Evolutionary conservation across 148 eudicot genomes (phyloP).

Genomic region (Cornus suecica): DNA sequence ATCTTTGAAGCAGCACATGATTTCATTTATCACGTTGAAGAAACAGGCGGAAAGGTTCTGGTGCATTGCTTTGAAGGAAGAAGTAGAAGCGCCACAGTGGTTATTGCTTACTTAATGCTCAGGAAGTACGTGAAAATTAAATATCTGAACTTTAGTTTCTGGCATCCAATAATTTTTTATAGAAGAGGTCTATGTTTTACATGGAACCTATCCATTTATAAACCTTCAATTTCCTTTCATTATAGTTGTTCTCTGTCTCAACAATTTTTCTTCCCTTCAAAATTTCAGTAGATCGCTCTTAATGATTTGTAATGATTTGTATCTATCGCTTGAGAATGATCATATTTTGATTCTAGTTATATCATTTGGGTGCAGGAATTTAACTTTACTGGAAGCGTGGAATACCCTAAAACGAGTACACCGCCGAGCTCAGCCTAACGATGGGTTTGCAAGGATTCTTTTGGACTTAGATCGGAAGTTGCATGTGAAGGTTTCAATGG

Average conservation of each 20-base stretch:
- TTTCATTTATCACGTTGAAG: constrained; percentile 69
- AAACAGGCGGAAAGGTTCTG: constrained; percentile 76
- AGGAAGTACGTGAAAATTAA: constrained; percentile 67
- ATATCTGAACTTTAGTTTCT: background rate
- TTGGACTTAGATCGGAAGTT: constrained; percentile 65
- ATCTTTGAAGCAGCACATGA: constrained; percentile 83
- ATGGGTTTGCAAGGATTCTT: constrained; percentile 87
- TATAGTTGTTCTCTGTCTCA: too few species aligned
- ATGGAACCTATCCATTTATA: background rate
- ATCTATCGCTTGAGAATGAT: background rate
- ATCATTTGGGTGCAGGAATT: constrained; percentile 83
- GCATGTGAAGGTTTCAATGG: constrained; percentile 94
- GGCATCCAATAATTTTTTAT: background rate
- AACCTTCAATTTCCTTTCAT: background rate
- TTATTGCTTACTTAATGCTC: constrained; percentile 86
- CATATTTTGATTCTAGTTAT: too few species aligned
- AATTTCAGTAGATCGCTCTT: too few species aligned
- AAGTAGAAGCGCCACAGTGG: constrained; percentile 91
- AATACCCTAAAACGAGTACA: constrained; percentile 76
- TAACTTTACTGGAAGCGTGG: constrained; percentile 82
- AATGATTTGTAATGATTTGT: background rate
- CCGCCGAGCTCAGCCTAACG: constrained; percentile 95
- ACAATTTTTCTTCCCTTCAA: too few species aligned
- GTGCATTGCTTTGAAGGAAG: constrained; percentile 99
- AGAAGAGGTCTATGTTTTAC: background rate